These are phyloP conservation scores for Lipomyces yamadae DNA, from an alignment of 805 yeast genomes.

Conservation along the genomic window DNA sequence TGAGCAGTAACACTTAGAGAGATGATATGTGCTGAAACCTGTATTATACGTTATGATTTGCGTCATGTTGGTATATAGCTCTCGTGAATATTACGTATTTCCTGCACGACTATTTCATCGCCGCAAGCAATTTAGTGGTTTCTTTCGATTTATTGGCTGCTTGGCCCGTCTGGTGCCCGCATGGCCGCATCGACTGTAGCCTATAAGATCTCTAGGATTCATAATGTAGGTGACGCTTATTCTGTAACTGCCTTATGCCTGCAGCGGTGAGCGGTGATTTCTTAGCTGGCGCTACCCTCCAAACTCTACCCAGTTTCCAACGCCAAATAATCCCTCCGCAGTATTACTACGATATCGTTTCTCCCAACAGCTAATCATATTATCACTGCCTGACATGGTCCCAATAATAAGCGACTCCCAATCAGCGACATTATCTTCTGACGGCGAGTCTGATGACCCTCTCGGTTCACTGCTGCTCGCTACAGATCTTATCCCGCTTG, in stretches of 20 bases:
- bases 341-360: background rate
- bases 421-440: background rate
- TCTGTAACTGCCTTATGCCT: too few relatives aligned
- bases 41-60: conserved; percentile 1
- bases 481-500: conserved; percentile 23
- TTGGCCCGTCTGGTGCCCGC: background rate
- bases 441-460: conserved; percentile 1
- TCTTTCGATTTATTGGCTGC: too few relatives aligned
- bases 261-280: too few relatives aligned
- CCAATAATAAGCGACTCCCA: background rate
- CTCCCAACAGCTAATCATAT: background rate
- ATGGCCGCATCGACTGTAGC: background rate
- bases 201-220: background rate
- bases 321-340: background rate
- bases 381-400: background rate
- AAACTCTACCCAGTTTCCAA: background rate
- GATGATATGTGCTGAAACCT: background rate
- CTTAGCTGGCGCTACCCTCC: too few relatives aligned
- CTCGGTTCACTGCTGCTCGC: conserved; percentile 8
- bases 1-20: conserved; percentile 12
- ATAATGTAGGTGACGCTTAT: background rate
- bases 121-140: too few relatives aligned
- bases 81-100: background rate
- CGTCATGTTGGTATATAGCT: background rate
- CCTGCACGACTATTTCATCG: background rate